These are phyloP conservation scores for Avena atlantica DNA, from an alignment of 176 grass and related monocot species.

Conservation along the genomic window DNA sequence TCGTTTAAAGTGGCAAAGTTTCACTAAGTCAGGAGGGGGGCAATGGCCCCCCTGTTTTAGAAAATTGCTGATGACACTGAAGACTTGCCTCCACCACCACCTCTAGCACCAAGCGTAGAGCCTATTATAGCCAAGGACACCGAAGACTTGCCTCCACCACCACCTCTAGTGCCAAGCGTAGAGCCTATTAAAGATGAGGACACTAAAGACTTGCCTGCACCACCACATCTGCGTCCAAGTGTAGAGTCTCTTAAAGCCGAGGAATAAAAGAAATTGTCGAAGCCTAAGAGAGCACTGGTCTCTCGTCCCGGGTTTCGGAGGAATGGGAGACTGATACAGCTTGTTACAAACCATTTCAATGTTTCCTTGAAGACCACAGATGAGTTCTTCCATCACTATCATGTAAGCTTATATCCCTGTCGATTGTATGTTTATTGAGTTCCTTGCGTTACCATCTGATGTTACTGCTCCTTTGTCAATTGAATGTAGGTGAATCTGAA, in stretches of 20 bases:
- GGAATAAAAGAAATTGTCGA: conserved; percentile 25
- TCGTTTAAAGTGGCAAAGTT: no score
- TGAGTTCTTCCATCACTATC: conserved; percentile 75
- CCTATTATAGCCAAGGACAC: background rate
- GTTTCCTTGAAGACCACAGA: conserved; percentile 54
- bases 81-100: conserved; percentile 50
- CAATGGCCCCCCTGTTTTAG: no score
- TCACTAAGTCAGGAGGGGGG: no score
- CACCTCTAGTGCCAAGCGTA: conserved; percentile 9
- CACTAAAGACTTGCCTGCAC: background rate
- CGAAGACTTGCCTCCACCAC: conserved; percentile 31
- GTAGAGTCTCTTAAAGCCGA: conserved; percentile 22
- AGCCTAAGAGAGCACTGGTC: conserved; percentile 53
- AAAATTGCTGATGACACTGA: conserved; percentile 29
- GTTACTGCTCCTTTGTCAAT: background rate
- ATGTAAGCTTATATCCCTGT: conserved; percentile 46
- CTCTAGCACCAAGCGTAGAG: background rate
- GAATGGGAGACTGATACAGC: conserved; percentile 48
- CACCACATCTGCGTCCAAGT: conserved; percentile 14
- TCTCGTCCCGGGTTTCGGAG: conserved; percentile 55
- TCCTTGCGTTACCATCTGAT: background rate
- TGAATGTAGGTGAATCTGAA: conserved; percentile 69
- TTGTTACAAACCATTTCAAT: conserved; percentile 70
- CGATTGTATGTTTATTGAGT: background rate
- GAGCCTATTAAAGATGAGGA: conserved; percentile 1